Base-by-base conservation (phyloP, 2,329 filamentous ascomycete species). In the Endoconidiophora laricicola region DNA sequence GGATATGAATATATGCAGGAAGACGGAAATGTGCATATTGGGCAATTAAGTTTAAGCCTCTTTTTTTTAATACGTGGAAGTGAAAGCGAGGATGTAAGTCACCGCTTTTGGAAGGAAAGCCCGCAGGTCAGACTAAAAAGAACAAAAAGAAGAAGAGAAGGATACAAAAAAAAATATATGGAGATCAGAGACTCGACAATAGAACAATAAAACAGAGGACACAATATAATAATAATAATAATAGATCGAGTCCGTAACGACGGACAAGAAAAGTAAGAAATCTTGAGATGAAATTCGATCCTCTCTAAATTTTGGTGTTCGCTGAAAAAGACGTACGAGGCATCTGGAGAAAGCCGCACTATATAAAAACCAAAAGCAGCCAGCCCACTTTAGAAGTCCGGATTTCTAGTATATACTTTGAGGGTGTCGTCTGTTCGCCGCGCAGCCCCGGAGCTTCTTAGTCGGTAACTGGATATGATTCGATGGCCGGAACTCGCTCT, bases 1-100 rank as follows among this genome's bases (percentile, higher is more conserved):
- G 40, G 58, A 57, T 46, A 61, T 59, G 54, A 68, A 52, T 44
- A 66, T 53, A 39, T 68, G 57, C 43, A 62, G 56, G 40, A 61
- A 59, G 29, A 62, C 59, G 38, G 62, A 57, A 5, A 61, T 58
- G 16, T 67, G 63, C 41, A 69, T 57, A 20, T 59, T 48, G 29
- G 29, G 29, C 29, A 33, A 33, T 12, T 33, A 18, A 18, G 16
- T 18, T 18, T 37, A 26, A 4, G 16, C 18, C 20, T 20, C 42
- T 24, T 18, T n/a, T 36, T 16, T 18, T 1, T 24, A 5, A 10
- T 36, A 4, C 10, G n/a, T 16, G 24, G 33, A 22, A 29, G 39
- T 20, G 40, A 43, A 49, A 24, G 33, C 20, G 20, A 29, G 22
- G 18, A 23, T 49, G 38, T 14, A 43, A 43, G 40, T 20, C 18